Evolutionary conservation across 352 stramenopile species (phyloP), one percentile per base, ranked within the genome.

Genomic region (Globisporangium irregulare): DNA sequence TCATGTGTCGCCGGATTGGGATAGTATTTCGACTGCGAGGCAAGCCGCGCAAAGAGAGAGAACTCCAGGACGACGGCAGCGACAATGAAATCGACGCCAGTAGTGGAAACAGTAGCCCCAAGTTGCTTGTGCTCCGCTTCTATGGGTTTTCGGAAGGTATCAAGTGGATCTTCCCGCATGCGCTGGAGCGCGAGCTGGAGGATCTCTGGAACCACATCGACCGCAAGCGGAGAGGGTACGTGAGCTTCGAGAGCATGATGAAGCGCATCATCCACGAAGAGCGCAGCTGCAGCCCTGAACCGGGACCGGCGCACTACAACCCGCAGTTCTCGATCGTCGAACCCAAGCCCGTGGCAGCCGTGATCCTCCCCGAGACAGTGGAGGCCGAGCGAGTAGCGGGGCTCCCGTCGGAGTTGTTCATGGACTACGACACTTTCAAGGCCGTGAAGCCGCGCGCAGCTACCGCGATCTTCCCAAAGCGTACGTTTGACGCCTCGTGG

Each of bases 361-460:
- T 91, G 25, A 92, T 94, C 20, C 65, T 91, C 3, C 84, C 82
- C 3, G 68, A 81, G n/a, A 66, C 71, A 0, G 32, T 69, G 0
- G 69, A 81, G 25, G 38, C 67, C 0, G 73, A 85, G 36, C 62
- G 69, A 8, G 64, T 73, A 0, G 43, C 67, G 1, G 82, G 82
- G 1, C 70, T 82, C 0, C 73, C 81, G 12, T 91, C 84, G 6
- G 76, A 87, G 15, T 34, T 91, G 1, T 87, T 88, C 27, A 94
- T 94, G 63, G 76, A 94, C 67, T 91, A 92, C 57, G 74, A 92
- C 14, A 71, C 73, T 0, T 82, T 91, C 41, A 86, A 91, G 34
- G 73, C 67, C 24, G 73, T 90, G 0, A 89, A 86, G 51, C 84
- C 86, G 27, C 72, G 81, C 2, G 67, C 81, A 34, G 57, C 72